phyloP scores from a whole-genome alignment of 169 alveolate species.

The Plasmodium relictum region DNA sequence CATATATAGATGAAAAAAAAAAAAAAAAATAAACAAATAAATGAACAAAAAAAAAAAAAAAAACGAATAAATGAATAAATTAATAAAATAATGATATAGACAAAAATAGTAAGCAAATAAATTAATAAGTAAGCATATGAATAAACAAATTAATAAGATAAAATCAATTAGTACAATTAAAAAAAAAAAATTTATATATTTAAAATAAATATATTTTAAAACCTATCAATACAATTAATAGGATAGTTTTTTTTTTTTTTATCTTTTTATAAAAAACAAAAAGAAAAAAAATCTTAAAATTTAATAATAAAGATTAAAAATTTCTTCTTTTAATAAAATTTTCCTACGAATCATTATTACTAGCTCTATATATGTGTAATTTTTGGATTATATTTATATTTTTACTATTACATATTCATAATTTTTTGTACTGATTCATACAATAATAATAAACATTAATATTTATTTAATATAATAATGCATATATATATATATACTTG shows the following conservation, averaged over 20 bases:
- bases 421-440: neutral
- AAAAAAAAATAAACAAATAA: neutral
- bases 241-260: neutral
- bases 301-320: neutral
- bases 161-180: neutral
- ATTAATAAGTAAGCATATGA: neutral
- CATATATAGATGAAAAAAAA: neutral
- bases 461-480: neutral
- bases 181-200: no score
- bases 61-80: conserved; percentile 1
- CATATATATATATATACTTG: neutral
- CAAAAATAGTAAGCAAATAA: neutral
- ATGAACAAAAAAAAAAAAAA: neutral
- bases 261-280: no score
- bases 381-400: neutral
- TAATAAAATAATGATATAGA: neutral
- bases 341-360: no score
- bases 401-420: neutral
- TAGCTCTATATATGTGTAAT: no score
- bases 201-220: no score
- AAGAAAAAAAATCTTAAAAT: neutral
- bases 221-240: neutral
- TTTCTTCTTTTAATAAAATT: no score
- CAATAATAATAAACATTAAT: conserved; percentile 1
- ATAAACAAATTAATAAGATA: conserved; percentile 19